These are phyloP conservation scores for Chalaropsis thielavioides DNA, from an alignment of 2,329 filamentous ascomycete genomes.

Conservation along the genomic window DNA sequence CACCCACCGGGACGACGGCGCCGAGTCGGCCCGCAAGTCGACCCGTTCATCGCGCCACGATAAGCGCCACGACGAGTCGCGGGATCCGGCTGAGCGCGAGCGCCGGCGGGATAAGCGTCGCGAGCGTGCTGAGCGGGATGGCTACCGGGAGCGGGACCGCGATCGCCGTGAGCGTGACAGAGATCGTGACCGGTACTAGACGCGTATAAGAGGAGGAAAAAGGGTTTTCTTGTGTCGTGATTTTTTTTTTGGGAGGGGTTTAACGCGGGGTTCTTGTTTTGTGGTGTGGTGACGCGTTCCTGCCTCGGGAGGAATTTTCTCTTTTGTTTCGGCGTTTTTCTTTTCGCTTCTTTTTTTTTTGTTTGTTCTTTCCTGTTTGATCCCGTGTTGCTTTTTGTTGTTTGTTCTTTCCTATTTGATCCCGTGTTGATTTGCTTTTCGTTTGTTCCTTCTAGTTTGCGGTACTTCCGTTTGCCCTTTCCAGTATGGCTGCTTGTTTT, in stretches of 20 bases:
- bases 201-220: neutral
- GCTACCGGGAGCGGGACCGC: neutral
- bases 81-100: slow-evolving; percentile 14
- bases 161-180: neutral
- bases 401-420: neutral
- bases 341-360: neutral
- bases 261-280: neutral
- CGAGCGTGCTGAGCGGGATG: slow-evolving; percentile 13
- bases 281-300: neutral
- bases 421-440: neutral
- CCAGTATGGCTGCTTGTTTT: neutral
- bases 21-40: neutral
- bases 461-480: neutral
- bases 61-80: slow-evolving; percentile 11
- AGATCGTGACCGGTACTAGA: slow-evolving; percentile 2
- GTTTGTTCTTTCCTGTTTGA: neutral
- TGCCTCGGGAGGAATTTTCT: neutral
- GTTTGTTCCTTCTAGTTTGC: neutral
- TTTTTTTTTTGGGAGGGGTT: neutral
- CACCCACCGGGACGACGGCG: neutral
- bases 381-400: neutral
- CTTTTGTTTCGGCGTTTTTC: neutral
- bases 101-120: slow-evolving; percentile 17
- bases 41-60: slow-evolving; percentile 19
- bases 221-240: neutral